Evolutionary conservation across 495 filamentous ascomycete species (phyloP).

Genomic region (Penicillium odoratum): DNA sequence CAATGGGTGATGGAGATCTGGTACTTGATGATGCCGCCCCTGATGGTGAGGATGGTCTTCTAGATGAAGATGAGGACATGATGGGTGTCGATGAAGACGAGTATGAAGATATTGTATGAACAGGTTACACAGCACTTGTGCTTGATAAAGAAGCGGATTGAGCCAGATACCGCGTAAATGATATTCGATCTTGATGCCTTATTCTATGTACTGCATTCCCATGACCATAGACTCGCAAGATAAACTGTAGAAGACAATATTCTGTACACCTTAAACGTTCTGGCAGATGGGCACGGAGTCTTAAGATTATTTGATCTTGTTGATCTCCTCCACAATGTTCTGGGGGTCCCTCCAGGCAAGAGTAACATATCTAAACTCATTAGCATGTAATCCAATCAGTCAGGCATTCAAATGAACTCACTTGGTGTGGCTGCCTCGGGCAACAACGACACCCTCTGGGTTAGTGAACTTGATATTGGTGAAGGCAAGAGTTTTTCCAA

Average conservation of each 20-base stretch:
- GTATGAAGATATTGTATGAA: constrained; percentile 42
- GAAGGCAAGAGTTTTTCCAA: constrained; percentile 90
- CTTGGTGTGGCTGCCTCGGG: constrained; percentile 96
- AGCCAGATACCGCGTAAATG: constrained; percentile 2
- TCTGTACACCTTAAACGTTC: not conserved
- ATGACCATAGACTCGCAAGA: not conserved
- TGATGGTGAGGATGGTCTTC: constrained; percentile 43
- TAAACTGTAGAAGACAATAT: not conserved
- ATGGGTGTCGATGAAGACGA: constrained; percentile 36
- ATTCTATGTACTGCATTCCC: not conserved
- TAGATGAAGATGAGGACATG: constrained; percentile 48
- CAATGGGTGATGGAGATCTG: constrained; percentile 48
- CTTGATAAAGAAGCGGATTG: constrained; percentile 4
- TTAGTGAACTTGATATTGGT: constrained; percentile 82
- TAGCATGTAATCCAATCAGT: not conserved
- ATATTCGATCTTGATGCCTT: constrained; percentile 10
- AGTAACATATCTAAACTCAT: constrained; percentile 51
- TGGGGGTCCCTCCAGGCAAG: constrained; percentile 59
- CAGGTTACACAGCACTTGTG: constrained; percentile 8
- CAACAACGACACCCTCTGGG: constrained; percentile 71
- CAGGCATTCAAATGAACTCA: constrained; percentile 38
- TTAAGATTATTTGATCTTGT: constrained; percentile 18
- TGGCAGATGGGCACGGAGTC: not conserved
- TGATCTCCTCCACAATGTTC: constrained; percentile 56
- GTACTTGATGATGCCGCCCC: constrained; percentile 35